Conservation (phyloP, 306 rosid genomes). For the Calophaca sinica region DNA sequence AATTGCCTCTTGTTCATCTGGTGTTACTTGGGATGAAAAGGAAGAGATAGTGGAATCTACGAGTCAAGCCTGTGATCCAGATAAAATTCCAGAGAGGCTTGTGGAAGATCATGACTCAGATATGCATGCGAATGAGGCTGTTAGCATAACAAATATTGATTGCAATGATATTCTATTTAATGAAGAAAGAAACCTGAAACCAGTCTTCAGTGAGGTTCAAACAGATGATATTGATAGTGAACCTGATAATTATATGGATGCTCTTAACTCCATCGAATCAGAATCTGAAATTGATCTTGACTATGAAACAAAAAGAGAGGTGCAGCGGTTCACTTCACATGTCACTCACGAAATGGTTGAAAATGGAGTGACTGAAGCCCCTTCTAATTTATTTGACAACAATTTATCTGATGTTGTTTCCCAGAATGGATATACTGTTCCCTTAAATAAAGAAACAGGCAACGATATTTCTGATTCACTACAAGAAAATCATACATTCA, state of each 20-base stretch:
- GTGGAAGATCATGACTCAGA: constrained; percentile 49
- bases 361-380: constrained; percentile 52
- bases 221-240: constrained; percentile 81
- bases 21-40: constrained; percentile 94
- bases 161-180: constrained; percentile 49
- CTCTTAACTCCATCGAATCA: constrained; percentile 86
- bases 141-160: constrained; percentile 52
- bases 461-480: constrained; percentile 40
- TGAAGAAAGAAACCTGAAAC: constrained; percentile 53
- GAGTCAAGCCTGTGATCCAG: constrained; percentile 51
- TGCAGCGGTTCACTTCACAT: constrained; percentile 46
- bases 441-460: constrained; percentile 45
- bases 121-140: constrained; percentile 48
- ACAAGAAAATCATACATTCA: constrained; percentile 44
- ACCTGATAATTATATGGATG: constrained; percentile 86
- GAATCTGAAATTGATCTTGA: constrained; percentile 87
- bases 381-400: constrained; percentile 49
- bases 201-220: constrained; percentile 49
- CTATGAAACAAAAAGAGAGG: constrained; percentile 75
- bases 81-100: constrained; percentile 54
- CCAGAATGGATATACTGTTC: constrained; percentile 48
- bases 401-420: constrained; percentile 54
- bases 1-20: constrained; percentile 66
- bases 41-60: constrained; percentile 76
- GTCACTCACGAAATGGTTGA: constrained; percentile 50